Evolutionary conservation across 805 yeast genomes (phyloP).

Genomic region (Hanseniaspora nectarophila): DNA sequence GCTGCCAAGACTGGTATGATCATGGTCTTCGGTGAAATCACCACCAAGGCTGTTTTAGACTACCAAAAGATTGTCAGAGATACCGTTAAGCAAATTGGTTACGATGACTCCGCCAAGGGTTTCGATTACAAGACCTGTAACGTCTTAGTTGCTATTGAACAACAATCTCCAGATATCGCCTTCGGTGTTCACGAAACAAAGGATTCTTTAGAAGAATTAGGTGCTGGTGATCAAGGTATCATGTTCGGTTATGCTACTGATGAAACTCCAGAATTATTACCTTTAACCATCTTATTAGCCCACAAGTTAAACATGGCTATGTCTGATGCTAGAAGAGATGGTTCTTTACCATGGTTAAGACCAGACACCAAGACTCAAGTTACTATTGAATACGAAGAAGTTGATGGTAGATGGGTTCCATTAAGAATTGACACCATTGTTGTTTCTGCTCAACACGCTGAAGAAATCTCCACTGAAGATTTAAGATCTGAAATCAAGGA

Average conservation of each 20-base stretch:
- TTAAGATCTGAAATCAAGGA: constrained; percentile 65
- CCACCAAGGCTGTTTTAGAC: constrained; percentile 90
- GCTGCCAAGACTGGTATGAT: constrained; percentile 99
- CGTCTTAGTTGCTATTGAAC: constrained; percentile 97
- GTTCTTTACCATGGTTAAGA: constrained; percentile 90
- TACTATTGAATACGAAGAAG: constrained; percentile 89
- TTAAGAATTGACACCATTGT: constrained; percentile 95
- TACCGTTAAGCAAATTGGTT: constrained; percentile 96
- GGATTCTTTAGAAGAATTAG: constrained; percentile 88
- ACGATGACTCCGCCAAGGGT: constrained; percentile 90
- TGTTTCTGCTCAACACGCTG: constrained; percentile 96
- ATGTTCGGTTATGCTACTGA: constrained; percentile 99
- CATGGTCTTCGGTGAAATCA: constrained; percentile 98
- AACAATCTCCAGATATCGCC: constrained; percentile 98
- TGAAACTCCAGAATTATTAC: constrained; percentile 95
- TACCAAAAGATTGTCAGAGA: constrained; percentile 96
- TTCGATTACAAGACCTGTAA: constrained; percentile 99
- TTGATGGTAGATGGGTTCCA: constrained; percentile 91
- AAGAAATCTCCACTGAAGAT: constrained; percentile 85
- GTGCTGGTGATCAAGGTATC: constrained; percentile 99
- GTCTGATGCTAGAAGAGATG: constrained; percentile 95
- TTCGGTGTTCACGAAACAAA: constrained; percentile 93
- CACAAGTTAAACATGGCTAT: constrained; percentile 94
- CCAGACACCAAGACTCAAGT: constrained; percentile 99
- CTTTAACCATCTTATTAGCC: constrained; percentile 84